Evolutionary conservation across 805 yeast genomes (phyloP).

Genomic region (Hanseniaspora valbyensis): DNA sequence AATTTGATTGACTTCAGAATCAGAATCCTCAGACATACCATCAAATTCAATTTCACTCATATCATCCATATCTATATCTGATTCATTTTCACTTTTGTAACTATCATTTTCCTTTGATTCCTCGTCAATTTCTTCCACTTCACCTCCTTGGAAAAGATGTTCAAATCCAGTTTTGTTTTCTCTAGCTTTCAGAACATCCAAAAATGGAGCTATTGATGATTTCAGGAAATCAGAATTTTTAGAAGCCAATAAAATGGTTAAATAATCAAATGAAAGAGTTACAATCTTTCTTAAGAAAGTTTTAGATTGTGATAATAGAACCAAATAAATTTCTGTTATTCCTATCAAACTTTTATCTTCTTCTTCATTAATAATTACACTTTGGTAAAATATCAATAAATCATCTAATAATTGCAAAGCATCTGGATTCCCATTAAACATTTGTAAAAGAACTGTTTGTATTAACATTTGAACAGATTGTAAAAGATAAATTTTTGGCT

Average conservation of each 20-base stretch:
- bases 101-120: slow-evolving; percentile 22
- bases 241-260: slow-evolving; percentile 31
- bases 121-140: slow-evolving; percentile 32
- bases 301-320: slow-evolving; percentile 47
- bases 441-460: slow-evolving; percentile 65
- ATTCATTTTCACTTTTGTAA: slow-evolving; percentile 25
- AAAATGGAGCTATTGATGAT: slow-evolving; percentile 40
- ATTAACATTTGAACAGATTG: slow-evolving; percentile 64
- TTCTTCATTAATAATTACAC: slow-evolving; percentile 25
- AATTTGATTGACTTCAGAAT: slow-evolving; percentile 31
- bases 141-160: slow-evolving; percentile 57
- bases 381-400: slow-evolving; percentile 45
- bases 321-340: slow-evolving; percentile 48
- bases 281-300: slow-evolving; percentile 40
- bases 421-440: slow-evolving; percentile 67
- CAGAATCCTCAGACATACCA: slow-evolving; percentile 18
- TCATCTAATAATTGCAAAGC: slow-evolving; percentile 67
- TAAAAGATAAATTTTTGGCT: slow-evolving; percentile 29
- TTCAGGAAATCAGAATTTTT: slow-evolving; percentile 49
- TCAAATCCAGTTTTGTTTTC: slow-evolving; percentile 78
- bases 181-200: slow-evolving; percentile 48
- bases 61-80: slow-evolving; percentile 27
- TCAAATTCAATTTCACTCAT: slow-evolving; percentile 27
- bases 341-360: slow-evolving; percentile 35
- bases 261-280: neutral